Evolutionary conservation across 1,284 basidiomycete species (phyloP), one percentile per base, ranked within the genome.

Genomic region (Ceratobasidium sp.): DNA sequence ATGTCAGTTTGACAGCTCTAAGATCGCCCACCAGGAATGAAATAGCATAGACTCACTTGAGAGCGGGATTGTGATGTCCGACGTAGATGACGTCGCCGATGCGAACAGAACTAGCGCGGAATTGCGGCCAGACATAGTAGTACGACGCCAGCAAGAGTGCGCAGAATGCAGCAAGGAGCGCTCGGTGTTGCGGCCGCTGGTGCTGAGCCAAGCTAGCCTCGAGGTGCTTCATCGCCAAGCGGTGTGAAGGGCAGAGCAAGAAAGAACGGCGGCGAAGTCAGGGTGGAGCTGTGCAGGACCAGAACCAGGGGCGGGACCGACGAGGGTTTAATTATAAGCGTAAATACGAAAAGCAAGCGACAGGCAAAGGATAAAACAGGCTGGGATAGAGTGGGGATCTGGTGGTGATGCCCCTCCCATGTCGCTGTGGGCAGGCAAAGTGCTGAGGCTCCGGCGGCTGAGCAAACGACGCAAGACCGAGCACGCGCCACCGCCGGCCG

Each of bases 391-490:
- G n/a, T n/a, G n/a, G n/a, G n/a, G n/a, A n/a, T n/a, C n/a, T n/a
- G n/a, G n/a, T n/a, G n/a, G n/a, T 28, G 8, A 23, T 16, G 26
- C 21, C 39, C 26, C 65, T 52, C 52, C 65, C 52, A 69, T 69
- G 65, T 46, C 52, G 50, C 52, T 30, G 30, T 64, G 61, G 61
- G 32, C 28, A 1, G 53, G 53, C 39, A 57, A 39, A 30, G 65
- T 69, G 8, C 39, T 45, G 43, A 45, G 43, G 16, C 43, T 69
- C 36, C 52, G 53, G 9, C 65, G 65, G 16, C 30, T 69, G 36
- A 39, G 43, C 34, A 57, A 69, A 28, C 65, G 65, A 21, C 53
- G 65, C 39, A 69, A 69, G 65, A 69, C 53, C 1, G 26, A 18
- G 1, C 52, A 69, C 50, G 23, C 64, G 50, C n/a, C 10, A 8